These are phyloP conservation scores for Wickerhamomyces tratensis DNA, from an alignment of 805 yeast species.

Conservation along the genomic window DNA sequence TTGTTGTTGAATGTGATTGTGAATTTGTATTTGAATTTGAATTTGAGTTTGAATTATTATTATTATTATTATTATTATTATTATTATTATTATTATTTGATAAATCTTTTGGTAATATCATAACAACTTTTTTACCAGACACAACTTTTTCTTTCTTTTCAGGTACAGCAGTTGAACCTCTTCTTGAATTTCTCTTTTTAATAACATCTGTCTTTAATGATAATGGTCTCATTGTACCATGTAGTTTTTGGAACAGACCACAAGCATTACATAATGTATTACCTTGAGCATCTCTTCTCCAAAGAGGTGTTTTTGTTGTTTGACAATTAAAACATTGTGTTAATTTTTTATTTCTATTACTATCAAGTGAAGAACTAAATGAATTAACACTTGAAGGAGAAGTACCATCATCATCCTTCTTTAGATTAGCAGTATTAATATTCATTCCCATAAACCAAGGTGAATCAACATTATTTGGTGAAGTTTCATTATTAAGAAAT, in stretches of 20 bases:
- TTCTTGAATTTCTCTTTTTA: conserved; percentile 51
- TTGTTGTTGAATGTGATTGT: conserved; percentile 1
- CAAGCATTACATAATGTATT: conserved; percentile 93
- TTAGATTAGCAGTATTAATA: too few species aligned
- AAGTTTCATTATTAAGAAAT: too few species aligned
- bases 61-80: conserved; percentile 6
- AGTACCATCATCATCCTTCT: neutral
- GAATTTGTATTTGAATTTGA: neutral
- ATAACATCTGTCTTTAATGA: conserved; percentile 87
- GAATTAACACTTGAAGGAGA: neutral
- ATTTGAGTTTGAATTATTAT: too few species aligned
- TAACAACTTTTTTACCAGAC: conserved; percentile 14
- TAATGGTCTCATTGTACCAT: conserved; percentile 87
- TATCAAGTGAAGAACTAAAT: neutral
- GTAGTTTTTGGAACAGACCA: conserved; percentile 82
- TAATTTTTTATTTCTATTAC: neutral
- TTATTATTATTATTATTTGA: conserved; percentile 11
- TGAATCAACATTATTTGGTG: neutral
- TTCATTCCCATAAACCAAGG: neutral
- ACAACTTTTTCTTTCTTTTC: conserved; percentile 5
- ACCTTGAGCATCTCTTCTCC: conserved; percentile 89
- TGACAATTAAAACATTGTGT: conserved; percentile 76
- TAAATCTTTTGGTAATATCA: conserved; percentile 11
- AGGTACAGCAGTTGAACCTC: conserved; percentile 6
- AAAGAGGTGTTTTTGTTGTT: conserved; percentile 83